Evolutionary conservation across 805 yeast species (phyloP), one percentile per base, ranked within the genome.

Genomic region (Yamadazyma endophytica): DNA sequence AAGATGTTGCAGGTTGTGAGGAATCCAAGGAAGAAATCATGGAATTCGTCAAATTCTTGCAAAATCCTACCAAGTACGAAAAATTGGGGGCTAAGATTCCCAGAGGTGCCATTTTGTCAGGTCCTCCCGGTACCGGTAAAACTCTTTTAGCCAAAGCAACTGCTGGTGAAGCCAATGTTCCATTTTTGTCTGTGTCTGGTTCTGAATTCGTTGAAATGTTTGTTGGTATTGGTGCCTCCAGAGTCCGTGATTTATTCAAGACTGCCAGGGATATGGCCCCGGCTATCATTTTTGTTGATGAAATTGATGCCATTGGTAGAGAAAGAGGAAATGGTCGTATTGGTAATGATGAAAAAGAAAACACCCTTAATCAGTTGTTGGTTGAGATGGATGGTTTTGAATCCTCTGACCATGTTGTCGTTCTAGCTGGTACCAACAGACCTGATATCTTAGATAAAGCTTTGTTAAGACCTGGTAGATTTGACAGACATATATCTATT

Each of bases 121-220:
- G 97, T 44, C 94, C 96, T 12, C 97, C 97, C 25, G 97, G 97
- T 68, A 88, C 97, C 3, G 97, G 97, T 76, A 88, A 88, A 58
- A 88, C 97, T 0, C 61, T 88, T 41, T 63, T 88, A 35, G 96
- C 96, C 15, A 87, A 84, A 56, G 96, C 96, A 9, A 88, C 96
- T 16, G 97, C 96, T 2, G 96, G 97, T 46, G 96, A 88, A 56
- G 96, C 96, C 2, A 92, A 86, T 30, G 97, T 88, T 31, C 96
- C 97, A 16, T 88, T 88, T 56, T 78, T 78, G 43, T 80, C 92
- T 14, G 96, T 88, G 5, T 82, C 94, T 1, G 96, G 96, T 47
- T 86, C 96, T 9, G 96, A 88, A 55, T 88, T 88, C 46, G 94
- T 87, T n/a, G 96, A 88, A 58, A 88, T 88, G 96, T 88, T 85